phyloP scores from a whole-genome alignment of 176 grass and related monocot genomes.

The Metroxylon sagu region DNA sequence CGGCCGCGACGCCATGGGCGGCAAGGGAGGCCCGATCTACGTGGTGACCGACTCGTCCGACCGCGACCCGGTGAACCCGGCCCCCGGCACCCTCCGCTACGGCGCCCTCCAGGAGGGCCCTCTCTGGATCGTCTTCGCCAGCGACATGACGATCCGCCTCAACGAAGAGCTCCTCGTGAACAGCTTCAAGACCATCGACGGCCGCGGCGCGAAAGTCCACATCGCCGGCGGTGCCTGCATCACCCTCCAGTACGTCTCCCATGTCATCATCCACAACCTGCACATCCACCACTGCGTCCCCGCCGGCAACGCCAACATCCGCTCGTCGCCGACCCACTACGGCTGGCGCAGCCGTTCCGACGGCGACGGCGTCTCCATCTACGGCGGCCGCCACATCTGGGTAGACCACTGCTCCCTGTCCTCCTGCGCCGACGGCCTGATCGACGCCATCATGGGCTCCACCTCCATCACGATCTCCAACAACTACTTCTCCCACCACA shows the following conservation, averaged over 20 bases:
- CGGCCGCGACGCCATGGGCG: not conserved
- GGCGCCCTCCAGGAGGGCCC: conserved; percentile 1
- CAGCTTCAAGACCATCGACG: conserved; percentile 1
- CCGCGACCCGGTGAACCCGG: not conserved
- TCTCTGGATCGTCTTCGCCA: conserved; percentile 1
- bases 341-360: conserved; percentile 1
- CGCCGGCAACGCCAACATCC: not conserved
- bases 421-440: not conserved
- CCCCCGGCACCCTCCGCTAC: conserved; percentile 1
- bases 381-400: not conserved
- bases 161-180: conserved; percentile 9
- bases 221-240: conserved; percentile 7
- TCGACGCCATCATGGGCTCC: conserved; percentile 1
- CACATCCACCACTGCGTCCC: conserved; percentile 7
- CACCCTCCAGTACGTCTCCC: not conserved
- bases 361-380: conserved; percentile 2
- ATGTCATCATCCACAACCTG: not conserved
- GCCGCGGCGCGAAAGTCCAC: not conserved
- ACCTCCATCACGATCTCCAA: conserved; percentile 4
- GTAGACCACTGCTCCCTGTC: conserved; percentile 3
- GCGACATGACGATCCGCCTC: not conserved
- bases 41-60: conserved; percentile 4
- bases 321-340: conserved; percentile 1
- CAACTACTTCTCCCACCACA: not conserved
- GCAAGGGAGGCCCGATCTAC: not conserved